Evolutionary conservation across 345 rosid genomes (phyloP), one percentile per base, ranked within the genome.

Genomic region (Aquilaria sinensis): DNA sequence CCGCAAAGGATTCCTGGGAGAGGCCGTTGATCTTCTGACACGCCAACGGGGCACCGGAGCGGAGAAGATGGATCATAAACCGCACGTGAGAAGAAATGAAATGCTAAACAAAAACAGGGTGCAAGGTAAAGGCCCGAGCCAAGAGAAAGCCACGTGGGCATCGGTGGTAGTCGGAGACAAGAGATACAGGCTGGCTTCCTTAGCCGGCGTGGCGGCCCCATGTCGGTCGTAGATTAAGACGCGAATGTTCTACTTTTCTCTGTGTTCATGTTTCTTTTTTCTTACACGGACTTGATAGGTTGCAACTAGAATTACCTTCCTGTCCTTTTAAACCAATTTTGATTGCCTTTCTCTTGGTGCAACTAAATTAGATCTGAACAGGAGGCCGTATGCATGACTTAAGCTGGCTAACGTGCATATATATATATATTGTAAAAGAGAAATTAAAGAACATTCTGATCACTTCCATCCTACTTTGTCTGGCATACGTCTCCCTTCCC

Each of bases 181-280:
- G 52, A 30, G 30, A 12, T 16, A 54, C 64, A 46, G 51, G 51
- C 56, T 50, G 72, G 51, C 64, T 34, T 29, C 51, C 29, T 33
- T 33, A 8, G 62, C 65, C 66, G 71, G 70, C 60, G 67, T 56
- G 34, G 67, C 57, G 63, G 43, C 12, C 13, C 56, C 62, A 43
- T 23, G 23, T 23, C 23, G 23, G 23, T 23, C 23, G 23, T 23
- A 23, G 32, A 54, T 51, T 23, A 51, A 7, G 15, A 51, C 4
- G 6, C 15, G 4, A 7, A 12, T 2, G 15, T 5, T 6, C n/a
- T 51, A 4, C 15, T 51, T 51, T 51, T 51, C n/a, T 51, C 15
- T 51, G 12, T 51, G 6, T 51, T 51, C 1, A 12, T 47, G 12
- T 23, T 51, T 23, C 10, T 51, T 13, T 51, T 51, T 4, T 31